phyloP scores from a whole-genome alignment of 139 green algal genomes.

The Asterochloris sp. region DNA sequence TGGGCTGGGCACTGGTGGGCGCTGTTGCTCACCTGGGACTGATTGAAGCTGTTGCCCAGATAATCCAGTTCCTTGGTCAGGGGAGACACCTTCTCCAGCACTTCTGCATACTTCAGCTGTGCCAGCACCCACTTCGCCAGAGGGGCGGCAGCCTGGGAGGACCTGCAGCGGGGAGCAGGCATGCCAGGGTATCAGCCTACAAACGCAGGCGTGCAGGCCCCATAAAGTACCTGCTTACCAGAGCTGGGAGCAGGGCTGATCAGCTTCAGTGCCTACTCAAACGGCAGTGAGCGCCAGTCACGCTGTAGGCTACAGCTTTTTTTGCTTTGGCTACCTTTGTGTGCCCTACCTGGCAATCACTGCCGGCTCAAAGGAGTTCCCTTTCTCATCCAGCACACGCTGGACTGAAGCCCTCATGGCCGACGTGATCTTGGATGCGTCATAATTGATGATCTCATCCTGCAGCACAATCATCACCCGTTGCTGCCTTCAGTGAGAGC shows the following conservation, averaged over 20 bases:
- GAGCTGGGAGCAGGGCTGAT: too few relatives aligned
- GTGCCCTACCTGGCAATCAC: slow-evolving; percentile 34
- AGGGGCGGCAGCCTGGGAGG: slow-evolving; percentile 71
- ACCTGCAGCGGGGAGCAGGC: slow-evolving; percentile 32
- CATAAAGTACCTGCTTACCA: too few relatives aligned
- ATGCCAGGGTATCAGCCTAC: too few relatives aligned
- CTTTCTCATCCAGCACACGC: slow-evolving; percentile 45
- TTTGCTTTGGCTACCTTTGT: too few relatives aligned
- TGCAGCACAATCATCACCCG: slow-evolving; percentile 22
- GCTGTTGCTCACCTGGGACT: slow-evolving; percentile 5
- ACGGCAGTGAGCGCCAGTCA: too few relatives aligned
- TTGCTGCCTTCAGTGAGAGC: neutral
- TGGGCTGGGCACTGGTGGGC: neutral
- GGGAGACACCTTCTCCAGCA: slow-evolving; percentile 58
- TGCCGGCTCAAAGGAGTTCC: slow-evolving; percentile 65
- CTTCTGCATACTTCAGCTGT: slow-evolving; percentile 45
- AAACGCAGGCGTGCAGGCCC: too few relatives aligned
- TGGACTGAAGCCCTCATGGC: slow-evolving; percentile 35
- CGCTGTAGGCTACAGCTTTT: too few relatives aligned
- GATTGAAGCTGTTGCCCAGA: slow-evolving; percentile 30
- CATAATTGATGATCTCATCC: slow-evolving; percentile 81
- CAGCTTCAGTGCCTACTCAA: too few relatives aligned
- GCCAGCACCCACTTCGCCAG: slow-evolving; percentile 76
- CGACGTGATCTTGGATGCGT: slow-evolving; percentile 49
- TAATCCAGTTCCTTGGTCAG: slow-evolving; percentile 59